A percentile compares a stretch with the other conserved stretches of the same genome.
Evolutionary conservation across 305 asterid species (phyloP).

Genomic region (Solanum hybrid): DNA sequence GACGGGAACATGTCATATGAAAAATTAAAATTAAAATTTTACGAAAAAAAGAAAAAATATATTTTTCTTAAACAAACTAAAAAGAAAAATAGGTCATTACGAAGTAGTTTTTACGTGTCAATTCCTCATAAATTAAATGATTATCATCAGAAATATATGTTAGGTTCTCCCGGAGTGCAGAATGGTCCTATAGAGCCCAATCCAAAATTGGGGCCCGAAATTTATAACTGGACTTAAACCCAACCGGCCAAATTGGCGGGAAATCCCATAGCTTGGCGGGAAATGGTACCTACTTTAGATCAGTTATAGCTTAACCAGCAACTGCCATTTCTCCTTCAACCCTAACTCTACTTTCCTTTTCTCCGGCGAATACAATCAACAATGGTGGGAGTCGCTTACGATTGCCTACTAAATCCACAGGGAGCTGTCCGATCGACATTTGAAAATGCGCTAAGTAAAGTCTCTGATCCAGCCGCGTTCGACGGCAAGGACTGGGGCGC

Average conservation of each 20-base stretch:
- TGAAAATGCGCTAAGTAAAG: slow-evolving; percentile 57
- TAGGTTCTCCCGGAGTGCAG: not conserved
- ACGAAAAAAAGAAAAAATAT: too few species aligned
- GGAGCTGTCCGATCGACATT: slow-evolving; percentile 87
- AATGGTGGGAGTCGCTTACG: slow-evolving; percentile 86
- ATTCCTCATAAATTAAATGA: not conserved
- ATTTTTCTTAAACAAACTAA: too few species aligned
- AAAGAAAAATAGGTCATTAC: not conserved
- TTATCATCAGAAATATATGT: not conserved
- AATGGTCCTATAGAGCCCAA: not conserved
- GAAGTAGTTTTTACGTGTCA: not conserved
- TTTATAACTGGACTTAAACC: not conserved
- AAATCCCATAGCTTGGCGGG: slow-evolving; percentile 24
- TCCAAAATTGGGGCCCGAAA: not conserved
- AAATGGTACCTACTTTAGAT: not conserved
- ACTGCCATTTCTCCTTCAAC: not conserved
- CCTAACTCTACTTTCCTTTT: not conserved
- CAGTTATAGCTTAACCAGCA: slow-evolving; percentile 1
- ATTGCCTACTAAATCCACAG: slow-evolving; percentile 76
- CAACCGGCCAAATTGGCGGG: slow-evolving; percentile 27
- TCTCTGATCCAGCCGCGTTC: slow-evolving; percentile 32
- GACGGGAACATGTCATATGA: not conserved
- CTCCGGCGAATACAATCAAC: not conserved
- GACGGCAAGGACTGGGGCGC: slow-evolving; percentile 87
- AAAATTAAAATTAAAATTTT: too few species aligned